A percentile compares a stretch with the other conserved stretches of the same genome.
phyloP scores from a whole-genome alignment of 2,329 filamentous ascomycete genomes.

The Scedosporium apiospermum region DNA sequence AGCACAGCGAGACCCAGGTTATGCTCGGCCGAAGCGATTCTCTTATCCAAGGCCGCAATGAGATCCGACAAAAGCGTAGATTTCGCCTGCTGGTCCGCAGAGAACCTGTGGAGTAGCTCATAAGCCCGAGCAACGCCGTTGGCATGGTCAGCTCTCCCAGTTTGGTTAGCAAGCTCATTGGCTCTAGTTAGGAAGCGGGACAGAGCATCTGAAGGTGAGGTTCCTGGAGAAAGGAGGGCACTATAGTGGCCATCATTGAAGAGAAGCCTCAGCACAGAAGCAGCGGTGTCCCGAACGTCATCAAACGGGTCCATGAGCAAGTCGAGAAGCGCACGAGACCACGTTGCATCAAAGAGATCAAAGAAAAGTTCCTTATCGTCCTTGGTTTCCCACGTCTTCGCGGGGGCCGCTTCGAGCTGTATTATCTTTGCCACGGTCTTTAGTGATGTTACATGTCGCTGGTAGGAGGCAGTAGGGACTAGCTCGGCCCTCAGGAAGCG shows the following conservation, averaged over 20 bases:
- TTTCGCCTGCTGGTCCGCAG: conserved; percentile 29
- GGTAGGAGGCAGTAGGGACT: conserved; percentile 75
- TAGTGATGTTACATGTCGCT: conserved; percentile 74
- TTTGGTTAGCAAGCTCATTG: conserved; percentile 52
- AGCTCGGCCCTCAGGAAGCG: conserved; percentile 65
- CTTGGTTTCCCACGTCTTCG: conserved; percentile 26
- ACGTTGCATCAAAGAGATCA: conserved; percentile 33
- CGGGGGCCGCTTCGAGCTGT: conserved; percentile 54
- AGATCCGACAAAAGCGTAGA: conserved; percentile 46
- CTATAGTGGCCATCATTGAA: conserved; percentile 28
- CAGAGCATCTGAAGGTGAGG: conserved; percentile 22
- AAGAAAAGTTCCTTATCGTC: conserved; percentile 31
- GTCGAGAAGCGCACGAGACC: conserved; percentile 61
- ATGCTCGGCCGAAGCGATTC: conserved; percentile 50
- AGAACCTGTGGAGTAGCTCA: conserved; percentile 56
- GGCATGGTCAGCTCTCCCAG: conserved; percentile 81
- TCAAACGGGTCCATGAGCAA: conserved; percentile 86
- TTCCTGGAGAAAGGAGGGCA: conserved; percentile 7
- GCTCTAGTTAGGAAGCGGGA: conserved; percentile 39
- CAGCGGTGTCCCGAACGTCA: conserved; percentile 62
- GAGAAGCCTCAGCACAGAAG: conserved; percentile 38
- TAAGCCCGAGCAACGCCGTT: conserved; percentile 78
- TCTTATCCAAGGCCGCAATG: conserved; percentile 52
- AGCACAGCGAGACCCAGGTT: conserved; percentile 60
- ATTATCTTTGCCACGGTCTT: conserved; percentile 61